Evolutionary conservation across 2,329 filamentous ascomycete species (phyloP).

Genomic region (Penicillium sp.): DNA sequence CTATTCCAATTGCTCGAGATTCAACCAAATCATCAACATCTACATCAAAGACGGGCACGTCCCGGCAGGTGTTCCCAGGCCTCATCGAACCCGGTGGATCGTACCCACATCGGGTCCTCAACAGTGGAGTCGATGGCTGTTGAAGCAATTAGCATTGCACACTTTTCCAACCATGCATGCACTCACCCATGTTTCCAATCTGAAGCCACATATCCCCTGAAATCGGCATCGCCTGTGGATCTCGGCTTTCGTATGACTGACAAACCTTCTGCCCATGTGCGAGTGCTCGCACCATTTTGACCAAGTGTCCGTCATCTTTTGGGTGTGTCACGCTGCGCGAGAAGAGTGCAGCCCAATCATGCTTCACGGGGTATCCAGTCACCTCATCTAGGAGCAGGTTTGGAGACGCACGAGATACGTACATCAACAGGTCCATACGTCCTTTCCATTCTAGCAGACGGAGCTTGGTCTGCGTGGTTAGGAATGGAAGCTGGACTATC

Average conservation of each 20-base stretch:
- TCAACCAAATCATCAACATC: neutral
- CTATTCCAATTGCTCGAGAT: neutral
- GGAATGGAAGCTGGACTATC: slow-evolving; percentile 55
- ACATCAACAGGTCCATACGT: slow-evolving; percentile 67
- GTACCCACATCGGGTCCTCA: slow-evolving; percentile 34
- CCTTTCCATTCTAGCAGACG: slow-evolving; percentile 79
- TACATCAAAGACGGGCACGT: slow-evolving; percentile 18
- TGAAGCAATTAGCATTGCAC: slow-evolving; percentile 3
- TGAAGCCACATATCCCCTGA: slow-evolving; percentile 43
- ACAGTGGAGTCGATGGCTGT: slow-evolving; percentile 38
- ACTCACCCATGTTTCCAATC: slow-evolving; percentile 43
- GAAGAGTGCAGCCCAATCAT: slow-evolving; percentile 45
- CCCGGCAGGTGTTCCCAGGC: slow-evolving; percentile 34
- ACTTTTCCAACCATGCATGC: neutral
- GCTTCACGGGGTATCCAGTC: slow-evolving; percentile 53
- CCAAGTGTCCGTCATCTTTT: slow-evolving; percentile 72
- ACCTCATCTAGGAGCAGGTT: slow-evolving; percentile 57
- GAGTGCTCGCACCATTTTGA: slow-evolving; percentile 69
- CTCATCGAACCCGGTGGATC: slow-evolving; percentile 40
- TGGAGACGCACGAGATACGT: slow-evolving; percentile 63
- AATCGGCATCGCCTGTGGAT: slow-evolving; percentile 31
- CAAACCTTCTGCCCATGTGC: slow-evolving; percentile 57
- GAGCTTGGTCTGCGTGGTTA: slow-evolving; percentile 61
- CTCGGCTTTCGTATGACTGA: slow-evolving; percentile 29
- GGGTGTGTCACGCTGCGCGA: slow-evolving; percentile 44